Evolutionary conservation across 306 rosid genomes (phyloP).

Genomic region (Datisca glomerata): DNA sequence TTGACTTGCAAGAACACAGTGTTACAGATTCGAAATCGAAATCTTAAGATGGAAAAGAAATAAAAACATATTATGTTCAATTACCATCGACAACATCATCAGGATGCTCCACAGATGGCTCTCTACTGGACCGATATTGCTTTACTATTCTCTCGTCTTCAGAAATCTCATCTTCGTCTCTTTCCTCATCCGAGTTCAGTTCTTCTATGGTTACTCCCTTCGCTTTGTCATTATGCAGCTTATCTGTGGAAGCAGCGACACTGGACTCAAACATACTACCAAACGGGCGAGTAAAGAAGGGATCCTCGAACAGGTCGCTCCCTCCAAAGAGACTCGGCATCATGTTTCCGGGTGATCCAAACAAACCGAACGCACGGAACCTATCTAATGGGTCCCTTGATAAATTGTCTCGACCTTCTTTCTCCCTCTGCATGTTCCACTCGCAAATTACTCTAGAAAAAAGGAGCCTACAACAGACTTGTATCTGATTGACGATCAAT

Average conservation of each 20-base stretch:
- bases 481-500: not conserved
- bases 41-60: not conserved
- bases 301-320: slow-evolving; percentile 77
- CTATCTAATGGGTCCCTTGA: slow-evolving; percentile 17
- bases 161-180: slow-evolving; percentile 12
- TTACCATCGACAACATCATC: slow-evolving; percentile 55
- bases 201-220: slow-evolving; percentile 54
- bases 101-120: slow-evolving; percentile 70
- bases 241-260: slow-evolving; percentile 11
- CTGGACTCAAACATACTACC: slow-evolving; percentile 23
- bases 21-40: not conserved
- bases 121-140: slow-evolving; percentile 25
- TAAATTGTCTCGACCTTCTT: slow-evolving; percentile 21
- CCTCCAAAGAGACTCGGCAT: slow-evolving; percentile 41
- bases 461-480: not conserved
- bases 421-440: slow-evolving; percentile 37
- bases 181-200: slow-evolving; percentile 51
- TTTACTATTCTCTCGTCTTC: slow-evolving; percentile 15
- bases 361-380: slow-evolving; percentile 27
- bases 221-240: slow-evolving; percentile 17
- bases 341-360: slow-evolving; percentile 33
- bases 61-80: not conserved
- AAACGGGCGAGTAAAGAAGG: slow-evolving; percentile 54
- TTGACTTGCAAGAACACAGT: not conserved
- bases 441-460: slow-evolving; percentile 8